phyloP scores from a whole-genome alignment of 352 stramenopile species.

The Phytopythium cucurbitacearum region DNA sequence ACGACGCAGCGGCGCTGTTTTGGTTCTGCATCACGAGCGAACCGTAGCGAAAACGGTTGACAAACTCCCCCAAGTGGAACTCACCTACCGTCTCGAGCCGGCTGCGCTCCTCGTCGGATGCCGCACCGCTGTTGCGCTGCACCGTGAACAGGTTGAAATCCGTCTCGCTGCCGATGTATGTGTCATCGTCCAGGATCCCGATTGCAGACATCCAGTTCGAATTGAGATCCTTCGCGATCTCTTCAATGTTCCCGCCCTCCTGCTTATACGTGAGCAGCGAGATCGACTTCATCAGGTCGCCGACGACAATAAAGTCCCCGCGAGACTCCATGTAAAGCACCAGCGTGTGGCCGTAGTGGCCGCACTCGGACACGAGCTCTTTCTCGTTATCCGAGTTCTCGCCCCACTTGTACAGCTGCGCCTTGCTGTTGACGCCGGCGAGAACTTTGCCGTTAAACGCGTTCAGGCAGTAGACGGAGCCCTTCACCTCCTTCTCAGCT shows the following conservation, averaged over 20 bases:
- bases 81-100: constrained; percentile 92
- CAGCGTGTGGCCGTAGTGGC: constrained; percentile 94
- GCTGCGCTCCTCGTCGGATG: constrained; percentile 91
- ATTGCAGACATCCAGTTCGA: constrained; percentile 96
- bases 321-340: constrained; percentile 94
- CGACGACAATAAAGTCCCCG: constrained; percentile 94
- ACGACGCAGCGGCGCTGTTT: constrained; percentile 5
- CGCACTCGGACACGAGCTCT: constrained; percentile 89
- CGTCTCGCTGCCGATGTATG: constrained; percentile 94
- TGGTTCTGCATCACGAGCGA: constrained; percentile 94
- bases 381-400: constrained; percentile 88
- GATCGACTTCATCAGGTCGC: constrained; percentile 97
- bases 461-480: constrained; percentile 94
- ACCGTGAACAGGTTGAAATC: constrained; percentile 96
- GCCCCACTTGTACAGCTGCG: constrained; percentile 90
- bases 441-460: constrained; percentile 94
- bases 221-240: constrained; percentile 95
- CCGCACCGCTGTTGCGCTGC: constrained; percentile 88
- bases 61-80: constrained; percentile 95
- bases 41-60: constrained; percentile 94
- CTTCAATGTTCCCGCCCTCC: constrained; percentile 89
- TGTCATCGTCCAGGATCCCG: constrained; percentile 92
- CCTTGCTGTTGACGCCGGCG: constrained; percentile 94
- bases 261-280: constrained; percentile 94
- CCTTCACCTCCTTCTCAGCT: constrained; percentile 91